These are phyloP conservation scores for Hebeloma cylindrosporum DNA, from an alignment of 768 basidiomycete species.

Conservation along the genomic window DNA sequence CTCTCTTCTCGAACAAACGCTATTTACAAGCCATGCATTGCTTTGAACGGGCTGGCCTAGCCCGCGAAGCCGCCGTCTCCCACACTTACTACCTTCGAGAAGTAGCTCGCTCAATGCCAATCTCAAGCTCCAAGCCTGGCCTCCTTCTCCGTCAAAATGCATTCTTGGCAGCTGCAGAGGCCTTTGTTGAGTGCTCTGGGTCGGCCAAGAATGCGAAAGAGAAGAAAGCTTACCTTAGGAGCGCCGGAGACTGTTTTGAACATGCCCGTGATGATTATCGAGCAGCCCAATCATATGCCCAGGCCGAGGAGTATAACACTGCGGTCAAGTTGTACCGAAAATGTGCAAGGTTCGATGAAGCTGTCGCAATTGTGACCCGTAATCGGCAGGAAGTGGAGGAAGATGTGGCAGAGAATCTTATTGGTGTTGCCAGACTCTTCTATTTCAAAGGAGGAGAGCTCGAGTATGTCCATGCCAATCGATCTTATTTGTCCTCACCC, in stretches of 20 bases:
- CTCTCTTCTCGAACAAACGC: slow-evolving; percentile 39
- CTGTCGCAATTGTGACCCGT: slow-evolving; percentile 41
- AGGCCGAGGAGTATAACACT: slow-evolving; percentile 35
- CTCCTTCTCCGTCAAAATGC: slow-evolving; percentile 26
- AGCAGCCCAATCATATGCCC: slow-evolving; percentile 47
- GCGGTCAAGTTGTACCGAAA: slow-evolving; percentile 19
- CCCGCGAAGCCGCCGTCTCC: slow-evolving; percentile 45
- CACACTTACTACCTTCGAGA: slow-evolving; percentile 56
- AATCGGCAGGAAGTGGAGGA: slow-evolving; percentile 32
- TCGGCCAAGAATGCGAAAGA: slow-evolving; percentile 30
- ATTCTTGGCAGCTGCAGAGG: slow-evolving; percentile 46
- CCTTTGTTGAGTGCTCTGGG: slow-evolving; percentile 45
- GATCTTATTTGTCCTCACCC: neutral
- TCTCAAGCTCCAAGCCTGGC: slow-evolving; percentile 12
- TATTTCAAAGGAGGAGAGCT: slow-evolving; percentile 42
- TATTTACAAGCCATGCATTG: slow-evolving; percentile 51
- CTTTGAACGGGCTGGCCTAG: slow-evolving; percentile 40
- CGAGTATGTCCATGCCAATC: slow-evolving; percentile 29
- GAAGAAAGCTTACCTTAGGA: slow-evolving; percentile 37
- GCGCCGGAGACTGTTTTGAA: slow-evolving; percentile 49
- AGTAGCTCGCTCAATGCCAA: slow-evolving; percentile 39
- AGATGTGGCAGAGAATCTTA: slow-evolving; percentile 36
- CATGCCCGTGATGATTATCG: slow-evolving; percentile 35
- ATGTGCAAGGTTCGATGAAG: slow-evolving; percentile 46
- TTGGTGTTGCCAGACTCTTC: slow-evolving; percentile 44